Conservation (phyloP, 2,329 filamentous ascomycete species). For the Botrytis byssoidea region DNA sequence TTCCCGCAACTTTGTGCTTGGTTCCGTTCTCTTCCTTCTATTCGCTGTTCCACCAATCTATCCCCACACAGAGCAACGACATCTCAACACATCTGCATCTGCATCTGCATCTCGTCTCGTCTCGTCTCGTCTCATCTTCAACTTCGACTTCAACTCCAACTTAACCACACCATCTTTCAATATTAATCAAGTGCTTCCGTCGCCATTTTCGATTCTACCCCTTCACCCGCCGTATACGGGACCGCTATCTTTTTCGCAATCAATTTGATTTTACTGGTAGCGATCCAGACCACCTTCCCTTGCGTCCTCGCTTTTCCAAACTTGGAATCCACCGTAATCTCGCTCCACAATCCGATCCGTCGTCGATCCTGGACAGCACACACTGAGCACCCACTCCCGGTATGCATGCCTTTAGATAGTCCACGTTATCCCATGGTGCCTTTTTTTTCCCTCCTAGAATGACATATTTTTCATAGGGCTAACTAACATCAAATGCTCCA, state of each 20-base stretch:
- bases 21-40: slow-evolving; percentile 17
- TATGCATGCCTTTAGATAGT: slow-evolving; percentile 32
- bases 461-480: slow-evolving; percentile 26
- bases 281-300: slow-evolving; percentile 29
- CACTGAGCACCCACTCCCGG: slow-evolving; percentile 31
- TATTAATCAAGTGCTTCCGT: slow-evolving; percentile 4
- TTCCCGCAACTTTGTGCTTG: slow-evolving; percentile 18
- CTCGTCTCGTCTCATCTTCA: background rate
- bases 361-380: slow-evolving; percentile 35
- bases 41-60: slow-evolving; percentile 21
- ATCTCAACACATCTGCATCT: background rate
- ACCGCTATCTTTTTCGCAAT: slow-evolving; percentile 19
- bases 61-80: background rate
- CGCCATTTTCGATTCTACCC: slow-evolving; percentile 6
- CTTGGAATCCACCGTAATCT: slow-evolving; percentile 38
- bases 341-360: slow-evolving; percentile 38
- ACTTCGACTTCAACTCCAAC: background rate
- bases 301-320: slow-evolving; percentile 30
- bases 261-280: slow-evolving; percentile 18
- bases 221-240: slow-evolving; percentile 2
- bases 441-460: slow-evolving; percentile 19
- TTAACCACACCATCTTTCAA: background rate
- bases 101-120: no score
- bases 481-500: slow-evolving; percentile 32
- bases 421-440: slow-evolving; percentile 25